A percentile compares a stretch with the other conserved stretches of the same genome.
These are phyloP conservation scores for Gigaspora rosea DNA, from an alignment of 192 early-diverging fungal genomes.

Conservation along the genomic window DNA sequence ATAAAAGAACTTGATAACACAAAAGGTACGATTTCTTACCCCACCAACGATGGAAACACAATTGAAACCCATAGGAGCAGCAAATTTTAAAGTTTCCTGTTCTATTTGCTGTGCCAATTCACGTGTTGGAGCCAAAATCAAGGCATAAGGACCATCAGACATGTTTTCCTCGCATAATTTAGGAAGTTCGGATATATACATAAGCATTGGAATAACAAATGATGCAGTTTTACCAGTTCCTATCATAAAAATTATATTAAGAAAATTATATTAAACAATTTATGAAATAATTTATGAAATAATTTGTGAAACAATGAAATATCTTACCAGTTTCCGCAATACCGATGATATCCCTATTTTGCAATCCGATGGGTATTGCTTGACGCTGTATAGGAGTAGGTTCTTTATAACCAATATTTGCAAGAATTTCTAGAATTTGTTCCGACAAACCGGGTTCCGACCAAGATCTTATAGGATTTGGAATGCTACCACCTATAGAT, in stretches of 20 bases:
- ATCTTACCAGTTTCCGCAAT: constrained; percentile 79
- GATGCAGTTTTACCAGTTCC: constrained; percentile 95
- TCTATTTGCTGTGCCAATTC: constrained; percentile 98
- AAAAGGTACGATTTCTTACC: constrained; percentile 31
- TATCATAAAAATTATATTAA: constrained; percentile 27
- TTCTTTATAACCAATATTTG: constrained; percentile 84
- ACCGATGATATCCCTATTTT: constrained; percentile 87
- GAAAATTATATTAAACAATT: background rate
- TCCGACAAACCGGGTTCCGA: constrained; percentile 73
- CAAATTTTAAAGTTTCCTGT: constrained; percentile 89
- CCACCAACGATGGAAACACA: constrained; percentile 85
- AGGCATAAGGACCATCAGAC: constrained; percentile 86
- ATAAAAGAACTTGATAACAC: background rate
- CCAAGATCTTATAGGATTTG: constrained; percentile 89
- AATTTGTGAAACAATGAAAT: background rate
- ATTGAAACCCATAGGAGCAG: constrained; percentile 79
- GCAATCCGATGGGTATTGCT: constrained; percentile 93
- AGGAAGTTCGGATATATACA: constrained; percentile 82
- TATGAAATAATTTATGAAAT: background rate
- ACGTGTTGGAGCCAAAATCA: constrained; percentile 95
- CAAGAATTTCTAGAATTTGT: constrained; percentile 74
- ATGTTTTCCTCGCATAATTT: constrained; percentile 76
- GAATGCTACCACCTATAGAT: constrained; percentile 73
- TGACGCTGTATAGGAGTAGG: constrained; percentile 98
- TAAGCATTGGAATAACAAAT: constrained; percentile 95